Evolutionary conservation across 305 asterid species (phyloP).

Genomic region (Solanum aculeatissimum): DNA sequence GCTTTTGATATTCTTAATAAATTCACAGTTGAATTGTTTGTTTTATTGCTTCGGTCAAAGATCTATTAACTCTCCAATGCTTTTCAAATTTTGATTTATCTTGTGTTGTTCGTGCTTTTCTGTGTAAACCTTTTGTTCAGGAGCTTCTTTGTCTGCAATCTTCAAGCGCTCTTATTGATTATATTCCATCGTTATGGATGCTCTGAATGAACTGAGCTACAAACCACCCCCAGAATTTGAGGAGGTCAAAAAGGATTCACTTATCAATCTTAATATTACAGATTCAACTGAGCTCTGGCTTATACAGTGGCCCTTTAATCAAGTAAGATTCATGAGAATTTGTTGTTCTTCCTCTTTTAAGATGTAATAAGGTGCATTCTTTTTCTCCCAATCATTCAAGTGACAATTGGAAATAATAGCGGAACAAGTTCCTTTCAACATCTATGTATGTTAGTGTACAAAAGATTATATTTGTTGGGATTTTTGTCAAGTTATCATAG

Average conservation of each 20-base stretch:
- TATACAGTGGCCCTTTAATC: slow-evolving; percentile 54
- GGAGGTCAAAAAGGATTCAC: slow-evolving; percentile 42
- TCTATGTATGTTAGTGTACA: background rate
- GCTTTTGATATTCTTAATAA: background rate
- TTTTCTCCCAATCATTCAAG: background rate
- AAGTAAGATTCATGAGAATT: slow-evolving; percentile 16
- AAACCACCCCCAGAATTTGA: slow-evolving; percentile 34
- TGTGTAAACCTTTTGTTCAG: background rate
- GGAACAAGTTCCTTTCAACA: background rate
- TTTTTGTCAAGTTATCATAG: background rate
- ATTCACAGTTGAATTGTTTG: background rate
- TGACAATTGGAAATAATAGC: background rate
- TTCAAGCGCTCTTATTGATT: background rate
- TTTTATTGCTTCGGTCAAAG: background rate
- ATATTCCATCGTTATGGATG: background rate
- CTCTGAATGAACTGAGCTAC: slow-evolving; percentile 9
- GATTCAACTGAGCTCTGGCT: slow-evolving; percentile 85
- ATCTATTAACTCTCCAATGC: background rate
- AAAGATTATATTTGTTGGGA: background rate
- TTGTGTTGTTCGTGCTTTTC: background rate
- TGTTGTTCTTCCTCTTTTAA: background rate
- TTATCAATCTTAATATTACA: slow-evolving; percentile 26
- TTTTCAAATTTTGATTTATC: background rate
- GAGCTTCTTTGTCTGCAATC: background rate
- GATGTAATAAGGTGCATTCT: background rate